Percentiles rank a stretch among this genome's conserved stretches.
phyloP scores from a whole-genome alignment of 257 asterid genomes.

The Scutellaria minor region DNA sequence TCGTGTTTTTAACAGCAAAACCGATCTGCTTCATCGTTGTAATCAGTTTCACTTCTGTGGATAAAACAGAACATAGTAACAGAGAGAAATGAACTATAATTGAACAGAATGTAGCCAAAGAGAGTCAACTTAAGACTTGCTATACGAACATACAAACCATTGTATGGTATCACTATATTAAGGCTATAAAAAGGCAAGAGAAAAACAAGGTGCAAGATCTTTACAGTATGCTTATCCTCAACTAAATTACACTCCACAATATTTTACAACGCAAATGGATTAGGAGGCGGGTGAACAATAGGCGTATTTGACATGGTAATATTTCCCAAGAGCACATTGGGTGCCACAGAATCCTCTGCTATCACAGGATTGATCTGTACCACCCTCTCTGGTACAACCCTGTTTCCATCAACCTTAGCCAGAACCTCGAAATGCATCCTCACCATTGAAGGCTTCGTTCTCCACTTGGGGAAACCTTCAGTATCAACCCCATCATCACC shows the following conservation, averaged over 20 bases:
- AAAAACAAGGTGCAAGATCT: slow-evolving; percentile 39
- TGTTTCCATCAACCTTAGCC: slow-evolving; percentile 89
- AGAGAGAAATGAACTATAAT: background rate
- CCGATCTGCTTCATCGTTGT: background rate
- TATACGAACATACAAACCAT: background rate
- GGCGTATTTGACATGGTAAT: slow-evolving; percentile 66
- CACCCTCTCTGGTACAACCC: slow-evolving; percentile 83
- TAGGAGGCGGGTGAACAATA: slow-evolving; percentile 61
- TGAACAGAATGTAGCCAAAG: background rate
- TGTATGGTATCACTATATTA: background rate
- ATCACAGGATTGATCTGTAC: slow-evolving; percentile 72
- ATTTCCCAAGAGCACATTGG: slow-evolving; percentile 63
- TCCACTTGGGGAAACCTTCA: slow-evolving; percentile 77
- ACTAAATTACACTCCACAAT: slow-evolving; percentile 59
- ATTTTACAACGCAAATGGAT: slow-evolving; percentile 66
- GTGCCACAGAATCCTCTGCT: slow-evolving; percentile 64
- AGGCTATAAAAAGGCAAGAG: slow-evolving; percentile 32
- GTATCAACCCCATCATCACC: slow-evolving; percentile 50
- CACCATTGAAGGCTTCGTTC: slow-evolving; percentile 66
- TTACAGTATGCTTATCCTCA: slow-evolving; percentile 37
- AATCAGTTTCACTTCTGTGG: background rate
- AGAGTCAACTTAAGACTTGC: background rate
- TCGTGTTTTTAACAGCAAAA: background rate
- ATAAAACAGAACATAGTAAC: background rate
- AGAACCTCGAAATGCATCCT: slow-evolving; percentile 94